A percentile compares a stretch with the other conserved stretches of the same genome.
phyloP scores from a whole-genome alignment of 208 protist species.

The Vickermania ingenoplastis region DNA sequence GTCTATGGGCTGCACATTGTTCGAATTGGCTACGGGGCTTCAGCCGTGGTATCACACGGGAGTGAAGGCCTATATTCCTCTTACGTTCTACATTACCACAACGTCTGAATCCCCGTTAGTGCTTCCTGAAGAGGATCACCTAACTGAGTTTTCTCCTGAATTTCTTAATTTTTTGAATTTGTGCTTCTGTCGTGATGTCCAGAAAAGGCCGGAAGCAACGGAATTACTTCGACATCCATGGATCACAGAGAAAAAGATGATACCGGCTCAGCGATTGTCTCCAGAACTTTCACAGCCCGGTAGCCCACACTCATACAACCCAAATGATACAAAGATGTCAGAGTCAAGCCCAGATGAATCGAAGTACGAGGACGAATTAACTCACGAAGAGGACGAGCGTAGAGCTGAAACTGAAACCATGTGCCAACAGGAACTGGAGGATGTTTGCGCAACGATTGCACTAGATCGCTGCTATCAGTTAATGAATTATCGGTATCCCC shows the following conservation, averaged over 20 bases:
- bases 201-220: conserved; percentile 43
- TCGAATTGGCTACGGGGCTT: conserved; percentile 76
- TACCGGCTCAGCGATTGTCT: not conserved
- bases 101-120: conserved; percentile 72
- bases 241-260: conserved; percentile 35
- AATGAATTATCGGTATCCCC: conserved; percentile 24
- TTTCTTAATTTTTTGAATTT: conserved; percentile 81
- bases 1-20: conserved; percentile 81
- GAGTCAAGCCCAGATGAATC: not conserved
- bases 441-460: conserved; percentile 53
- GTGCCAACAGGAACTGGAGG: conserved; percentile 69
- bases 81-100: conserved; percentile 88
- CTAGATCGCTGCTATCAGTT: conserved; percentile 54
- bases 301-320: not conserved
- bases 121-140: conserved; percentile 23
- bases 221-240: conserved; percentile 80
- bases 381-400: conserved; percentile 4
- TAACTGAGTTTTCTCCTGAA: conserved; percentile 61
- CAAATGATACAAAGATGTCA: not conserved
- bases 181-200: conserved; percentile 74
- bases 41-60: conserved; percentile 80
- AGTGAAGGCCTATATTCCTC: conserved; percentile 61
- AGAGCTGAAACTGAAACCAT: conserved; percentile 41
- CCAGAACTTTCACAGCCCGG: not conserved
- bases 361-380: not conserved